Evolutionary conservation across 495 filamentous ascomycete species (phyloP), one percentile per base, ranked within the genome.

Genomic region (Penicillium canescens): DNA sequence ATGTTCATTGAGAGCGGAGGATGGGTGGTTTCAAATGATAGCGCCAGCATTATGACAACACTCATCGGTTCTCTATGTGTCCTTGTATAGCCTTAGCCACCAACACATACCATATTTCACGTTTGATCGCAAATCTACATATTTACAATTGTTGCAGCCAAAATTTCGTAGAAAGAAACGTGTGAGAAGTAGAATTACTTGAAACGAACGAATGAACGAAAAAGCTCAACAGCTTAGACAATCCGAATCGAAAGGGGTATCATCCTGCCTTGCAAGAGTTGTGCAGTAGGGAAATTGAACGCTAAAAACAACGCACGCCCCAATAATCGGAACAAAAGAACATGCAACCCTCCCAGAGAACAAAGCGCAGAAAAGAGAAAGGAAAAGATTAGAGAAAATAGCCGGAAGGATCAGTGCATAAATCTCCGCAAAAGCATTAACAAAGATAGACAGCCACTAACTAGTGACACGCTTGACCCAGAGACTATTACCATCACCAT

Each of bases 401-500:
- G 31, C 28, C 4, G 20, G 13, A 18, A 6, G 11, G 20, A 33
- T 11, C 18, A 51, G 14, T 24, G 9, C n/a, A 36, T 6, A 13
- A 31, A 31, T 31, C 28, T 31, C 28, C 28, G 28, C 7, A 31
- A 7, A 26, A 8, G 28, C 9, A 31, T 31, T 6, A 31, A 31
- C 28, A 7, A 31, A 31, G 28, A 31, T 31, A 10, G 42, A 50
- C 20, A 28, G 28, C 9, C 34, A 54, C 39, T 77, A 80, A 57
- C 69, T 78, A 8, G 78, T 85, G 50, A 84, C 86, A 50, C 91
- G 74, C 66, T 88, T 78, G 40, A 98, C 85, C 92, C 92, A 98
- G 14, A 97, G 68, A 52, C 82, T 82, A 5, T 84, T 89, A 10
- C 84, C 82, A 55, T 89, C 86, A 50, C 81, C 87, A 43, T 85